A percentile compares a stretch with the other conserved stretches of the same genome.
These are phyloP conservation scores for Pilasporangium apinafurcum DNA, from an alignment of 352 stramenopile species.

Conservation along the genomic window DNA sequence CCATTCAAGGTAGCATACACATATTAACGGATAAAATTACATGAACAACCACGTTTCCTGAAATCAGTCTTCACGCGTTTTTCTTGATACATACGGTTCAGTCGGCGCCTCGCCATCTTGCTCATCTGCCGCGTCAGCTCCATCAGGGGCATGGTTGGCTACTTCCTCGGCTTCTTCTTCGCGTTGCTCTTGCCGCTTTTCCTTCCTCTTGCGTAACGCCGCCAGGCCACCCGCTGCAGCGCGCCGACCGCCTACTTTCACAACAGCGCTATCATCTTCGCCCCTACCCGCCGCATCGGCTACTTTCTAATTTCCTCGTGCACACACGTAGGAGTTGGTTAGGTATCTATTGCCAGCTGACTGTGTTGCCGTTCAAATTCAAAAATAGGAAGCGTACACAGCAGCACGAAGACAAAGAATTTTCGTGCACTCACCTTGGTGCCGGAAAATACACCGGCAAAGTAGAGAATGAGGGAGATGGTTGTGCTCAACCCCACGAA, in stretches of 20 bases:
- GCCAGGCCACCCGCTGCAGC: conserved; percentile 37
- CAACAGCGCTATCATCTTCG: conserved; percentile 16
- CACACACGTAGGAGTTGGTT: too few relatives aligned
- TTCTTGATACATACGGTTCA: conserved; percentile 6
- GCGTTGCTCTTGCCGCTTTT: conserved; percentile 38
- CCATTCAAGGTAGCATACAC: not conserved
- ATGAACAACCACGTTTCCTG: not conserved
- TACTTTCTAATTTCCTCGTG: too few relatives aligned
- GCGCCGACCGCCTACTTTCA: conserved; percentile 29
- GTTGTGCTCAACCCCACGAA: conserved; percentile 42
- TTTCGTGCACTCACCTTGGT: conserved; percentile 15
- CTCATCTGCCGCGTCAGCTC: conserved; percentile 2
- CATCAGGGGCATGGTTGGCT: conserved; percentile 2
- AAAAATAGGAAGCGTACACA: not conserved
- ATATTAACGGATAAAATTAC: not conserved
- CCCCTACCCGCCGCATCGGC: conserved; percentile 17
- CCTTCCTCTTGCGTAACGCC: conserved; percentile 57
- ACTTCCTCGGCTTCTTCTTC: conserved; percentile 5
- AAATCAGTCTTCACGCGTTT: conserved; percentile 22
- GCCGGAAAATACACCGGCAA: conserved; percentile 53
- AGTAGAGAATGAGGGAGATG: conserved; percentile 50
- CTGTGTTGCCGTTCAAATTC: not conserved
- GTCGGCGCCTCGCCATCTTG: conserved; percentile 11
- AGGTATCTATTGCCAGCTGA: not conserved
- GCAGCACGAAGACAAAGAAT: not conserved